Evolutionary conservation across 805 yeast species (phyloP).

Genomic region (Kodamaea kakaduensis): DNA sequence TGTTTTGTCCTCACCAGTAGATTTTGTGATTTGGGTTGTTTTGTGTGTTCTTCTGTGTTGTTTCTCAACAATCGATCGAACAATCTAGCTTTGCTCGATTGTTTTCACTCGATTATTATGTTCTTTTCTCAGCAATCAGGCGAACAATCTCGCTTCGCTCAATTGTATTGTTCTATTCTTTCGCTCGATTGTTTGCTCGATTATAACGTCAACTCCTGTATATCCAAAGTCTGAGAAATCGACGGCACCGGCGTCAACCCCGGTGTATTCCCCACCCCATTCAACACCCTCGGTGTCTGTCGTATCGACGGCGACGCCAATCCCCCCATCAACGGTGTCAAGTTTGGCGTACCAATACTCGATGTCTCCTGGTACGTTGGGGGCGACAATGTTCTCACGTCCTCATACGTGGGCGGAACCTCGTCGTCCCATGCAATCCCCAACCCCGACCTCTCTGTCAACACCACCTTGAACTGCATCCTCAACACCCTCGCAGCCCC

Average conservation of each 20-base stretch:
- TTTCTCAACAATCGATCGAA: too few relatives aligned
- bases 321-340: slow-evolving; percentile 19
- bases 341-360: slow-evolving; percentile 15
- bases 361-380: slow-evolving; percentile 58
- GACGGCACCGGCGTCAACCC: slow-evolving; percentile 14
- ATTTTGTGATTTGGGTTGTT: too few relatives aligned
- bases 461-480: slow-evolving; percentile 83
- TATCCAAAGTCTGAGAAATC: slow-evolving; percentile 29
- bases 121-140: too few relatives aligned
- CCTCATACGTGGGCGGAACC: slow-evolving; percentile 94
- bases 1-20: too few relatives aligned
- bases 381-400: slow-evolving; percentile 78
- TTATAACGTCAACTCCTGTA: slow-evolving; percentile 30
- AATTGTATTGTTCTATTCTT: too few relatives aligned
- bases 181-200: too few relatives aligned
- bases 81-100: too few relatives aligned
- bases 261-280: slow-evolving; percentile 45
- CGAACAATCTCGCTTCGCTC: too few relatives aligned
- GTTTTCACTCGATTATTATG: too few relatives aligned
- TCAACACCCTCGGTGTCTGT: slow-evolving; percentile 33
- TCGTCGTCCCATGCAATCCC: slow-evolving; percentile 99
- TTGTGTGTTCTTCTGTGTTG: too few relatives aligned
- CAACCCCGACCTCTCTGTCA: slow-evolving; percentile 89
- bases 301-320: slow-evolving; percentile 13
- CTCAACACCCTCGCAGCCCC: slow-evolving; percentile 93